A percentile compares a stretch with the other conserved stretches of the same genome.
Conservation (phyloP, 768 basidiomycete genomes). For the Dioszegia aurantiaca region DNA sequence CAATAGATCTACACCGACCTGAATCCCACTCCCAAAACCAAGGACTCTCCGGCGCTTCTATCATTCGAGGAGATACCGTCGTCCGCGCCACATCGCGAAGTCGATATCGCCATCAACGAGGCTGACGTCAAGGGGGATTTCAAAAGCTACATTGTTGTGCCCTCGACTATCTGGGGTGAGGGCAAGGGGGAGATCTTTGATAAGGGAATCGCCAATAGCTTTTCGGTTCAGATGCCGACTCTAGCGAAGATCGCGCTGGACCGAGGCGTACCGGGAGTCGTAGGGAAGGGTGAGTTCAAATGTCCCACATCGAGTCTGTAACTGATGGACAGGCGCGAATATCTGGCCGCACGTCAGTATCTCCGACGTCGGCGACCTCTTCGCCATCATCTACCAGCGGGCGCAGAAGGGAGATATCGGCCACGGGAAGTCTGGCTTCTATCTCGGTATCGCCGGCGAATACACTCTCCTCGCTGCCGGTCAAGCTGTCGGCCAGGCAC, state of each 20-base stretch:
- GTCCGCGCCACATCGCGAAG: constrained; percentile 41
- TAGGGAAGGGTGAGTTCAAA: constrained; percentile 42
- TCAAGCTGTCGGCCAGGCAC: constrained; percentile 39
- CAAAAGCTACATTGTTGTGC: constrained; percentile 48
- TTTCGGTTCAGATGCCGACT: constrained; percentile 45
- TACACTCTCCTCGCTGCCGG: constrained; percentile 36
- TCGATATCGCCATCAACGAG: constrained; percentile 45
- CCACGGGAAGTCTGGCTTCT: constrained; percentile 50
- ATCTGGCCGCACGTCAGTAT: constrained; percentile 50
- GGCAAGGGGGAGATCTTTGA: constrained; percentile 39
- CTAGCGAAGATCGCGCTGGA: constrained; percentile 41
- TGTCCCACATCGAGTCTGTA: not conserved
- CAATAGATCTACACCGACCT: constrained; percentile 48
- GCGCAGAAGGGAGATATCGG: constrained; percentile 38
- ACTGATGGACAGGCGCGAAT: constrained; percentile 32
- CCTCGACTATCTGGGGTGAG: constrained; percentile 50
- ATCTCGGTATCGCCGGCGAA: constrained; percentile 48
- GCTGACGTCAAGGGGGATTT: constrained; percentile 40
- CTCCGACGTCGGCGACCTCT: constrained; percentile 40
- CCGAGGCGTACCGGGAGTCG: constrained; percentile 40
- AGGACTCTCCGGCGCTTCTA: constrained; percentile 32
- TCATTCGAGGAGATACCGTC: constrained; percentile 41
- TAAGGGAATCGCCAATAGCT: constrained; percentile 41
- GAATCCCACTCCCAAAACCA: constrained; percentile 38
- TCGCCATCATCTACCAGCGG: constrained; percentile 36